Base-by-base conservation (phyloP, 2,329 filamentous ascomycete genomes). In the Colletotrichum trifolii region DNA sequence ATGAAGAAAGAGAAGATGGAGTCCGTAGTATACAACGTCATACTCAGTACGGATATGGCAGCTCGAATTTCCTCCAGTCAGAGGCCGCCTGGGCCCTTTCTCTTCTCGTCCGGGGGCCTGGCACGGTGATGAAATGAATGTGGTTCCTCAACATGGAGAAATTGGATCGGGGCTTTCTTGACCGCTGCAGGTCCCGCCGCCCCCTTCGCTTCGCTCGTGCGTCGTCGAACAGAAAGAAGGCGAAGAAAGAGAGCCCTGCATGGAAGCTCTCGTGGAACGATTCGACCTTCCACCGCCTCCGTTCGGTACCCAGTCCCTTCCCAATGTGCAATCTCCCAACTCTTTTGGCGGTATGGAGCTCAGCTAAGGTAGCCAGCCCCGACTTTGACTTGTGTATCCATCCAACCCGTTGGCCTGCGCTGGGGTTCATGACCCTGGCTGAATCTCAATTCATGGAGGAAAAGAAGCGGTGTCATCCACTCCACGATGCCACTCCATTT, bases 211-310 rank as follows among this genome's bases (percentile, higher is more conserved):
- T 25, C 25, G 25, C 25, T 25, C 25, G 25, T 25, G 25, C 25
- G 25, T 25, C 25, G 25, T 25, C 25, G 25, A 25, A 25, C 25
- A 25, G 25, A 25, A 25, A 25, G 25, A 25, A 25, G 25, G 25
- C 25, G 25, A 25, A 25, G 25, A 25, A 25, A 25, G 25, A 25
- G 25, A 5, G 25, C 25, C 25, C 45, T 66, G 63, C 63, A 66
- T 66, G 53, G 63, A 66, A 66, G 59, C 53, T 66, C 53, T 66
- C 59, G 48, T 66, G 43, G 63, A 66, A 65, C 11, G 38, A 35
- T 60, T 50, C 35, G 40, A 64, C 47, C 45, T 35, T 17, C 25
- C 35, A 48, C 53, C 53, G 45, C 53, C 46, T 53, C 54, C 40
- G 15, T 38, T 6, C 33, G 38, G 33, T 56, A 42, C 42, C 35